Conservation (phyloP, 2,329 filamentous ascomycete genomes). For the Bipolaris oryzae region DNA sequence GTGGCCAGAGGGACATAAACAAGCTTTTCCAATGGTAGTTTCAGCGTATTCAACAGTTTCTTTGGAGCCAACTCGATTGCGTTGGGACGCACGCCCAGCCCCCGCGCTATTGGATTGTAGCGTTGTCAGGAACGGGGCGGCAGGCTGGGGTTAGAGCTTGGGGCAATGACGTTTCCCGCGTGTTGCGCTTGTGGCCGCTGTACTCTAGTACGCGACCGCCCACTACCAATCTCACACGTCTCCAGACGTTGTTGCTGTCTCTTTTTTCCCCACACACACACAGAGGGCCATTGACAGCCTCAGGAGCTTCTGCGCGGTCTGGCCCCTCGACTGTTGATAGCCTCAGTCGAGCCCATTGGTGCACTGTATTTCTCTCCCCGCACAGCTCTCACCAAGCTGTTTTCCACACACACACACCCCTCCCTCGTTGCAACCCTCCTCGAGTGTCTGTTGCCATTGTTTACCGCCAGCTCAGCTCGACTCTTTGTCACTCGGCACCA, state of each 20-base stretch:
- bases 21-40: conserved; percentile 14
- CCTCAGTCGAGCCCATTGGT: conserved; percentile 8
- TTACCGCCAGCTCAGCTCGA: conserved; percentile 22
- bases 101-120: conserved; percentile 18
- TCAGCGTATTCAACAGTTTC: conserved; percentile 17
- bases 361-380: not conserved
- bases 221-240: conserved; percentile 31
- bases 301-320: conserved; percentile 20
- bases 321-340: conserved; percentile 14
- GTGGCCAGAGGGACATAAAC: conserved; percentile 11
- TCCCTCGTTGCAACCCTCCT: conserved; percentile 4
- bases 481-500: conserved; percentile 10
- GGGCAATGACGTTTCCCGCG: conserved; percentile 32
- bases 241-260: conserved; percentile 25
- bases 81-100: conserved; percentile 14
- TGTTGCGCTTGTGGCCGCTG: conserved; percentile 25
- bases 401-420: conserved; percentile 12
- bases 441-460: conserved; percentile 22
- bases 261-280: conserved; percentile 14
- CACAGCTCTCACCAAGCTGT: conserved; percentile 16
- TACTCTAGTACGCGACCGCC: conserved; percentile 28
- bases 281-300: conserved; percentile 28
- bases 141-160: conserved; percentile 19
- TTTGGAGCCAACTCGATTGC: conserved; percentile 11
- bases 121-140: conserved; percentile 14